Conservation (phyloP, 2,329 filamentous ascomycete genomes). For the Podosphaera xanthii region DNA sequence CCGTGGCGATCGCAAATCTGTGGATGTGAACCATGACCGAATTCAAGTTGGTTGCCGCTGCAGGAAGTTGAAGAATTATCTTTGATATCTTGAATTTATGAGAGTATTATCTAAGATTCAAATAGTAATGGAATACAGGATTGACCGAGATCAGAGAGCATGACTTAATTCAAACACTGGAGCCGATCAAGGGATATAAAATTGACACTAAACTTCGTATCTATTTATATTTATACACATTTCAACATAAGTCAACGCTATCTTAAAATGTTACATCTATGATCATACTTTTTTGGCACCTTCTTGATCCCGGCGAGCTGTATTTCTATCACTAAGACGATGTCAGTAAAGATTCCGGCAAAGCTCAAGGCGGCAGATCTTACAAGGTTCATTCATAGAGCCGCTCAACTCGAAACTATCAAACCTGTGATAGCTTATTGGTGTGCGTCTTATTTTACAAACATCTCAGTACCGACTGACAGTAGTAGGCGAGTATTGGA, state of each 20-base stretch:
- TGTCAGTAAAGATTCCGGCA: constrained; percentile 50
- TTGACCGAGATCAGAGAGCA: neutral
- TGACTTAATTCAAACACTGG: neutral
- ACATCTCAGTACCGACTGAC: constrained; percentile 5
- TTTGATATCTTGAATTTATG: neutral
- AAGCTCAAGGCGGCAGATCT: constrained; percentile 63
- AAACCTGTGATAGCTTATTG: constrained; percentile 87
- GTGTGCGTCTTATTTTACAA: constrained; percentile 36
- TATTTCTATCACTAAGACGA: constrained; percentile 17
- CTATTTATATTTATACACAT: neutral
- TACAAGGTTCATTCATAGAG: constrained; percentile 61
- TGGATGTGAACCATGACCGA: constrained; percentile 29
- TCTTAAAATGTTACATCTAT: neutral
- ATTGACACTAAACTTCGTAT: neutral
- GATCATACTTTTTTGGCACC: neutral
- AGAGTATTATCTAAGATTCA: too few species aligned
- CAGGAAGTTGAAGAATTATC: neutral
- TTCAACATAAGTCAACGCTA: neutral
- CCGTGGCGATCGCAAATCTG: constrained; percentile 28
- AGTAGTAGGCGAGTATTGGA: constrained; percentile 59
- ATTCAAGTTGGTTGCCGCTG: neutral
- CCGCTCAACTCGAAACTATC: constrained; percentile 58
- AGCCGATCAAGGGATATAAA: neutral
- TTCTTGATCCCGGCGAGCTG: neutral
- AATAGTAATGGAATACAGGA: too few species aligned